These are phyloP conservation scores for Lactarius sp. DNA, from an alignment of 768 basidiomycete genomes.

Conservation along the genomic window DNA sequence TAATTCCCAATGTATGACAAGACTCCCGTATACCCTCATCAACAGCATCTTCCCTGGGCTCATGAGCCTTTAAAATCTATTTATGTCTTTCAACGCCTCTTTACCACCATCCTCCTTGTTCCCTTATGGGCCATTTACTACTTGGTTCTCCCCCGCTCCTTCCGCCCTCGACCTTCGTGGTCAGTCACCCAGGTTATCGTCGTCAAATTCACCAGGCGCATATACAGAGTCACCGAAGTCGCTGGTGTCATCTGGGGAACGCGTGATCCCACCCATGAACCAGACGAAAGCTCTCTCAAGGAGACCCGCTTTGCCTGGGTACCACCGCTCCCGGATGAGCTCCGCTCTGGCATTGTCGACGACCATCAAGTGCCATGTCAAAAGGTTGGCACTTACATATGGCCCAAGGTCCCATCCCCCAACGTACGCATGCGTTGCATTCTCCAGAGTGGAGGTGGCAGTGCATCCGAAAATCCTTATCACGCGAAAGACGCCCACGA, in stretches of 20 bases:
- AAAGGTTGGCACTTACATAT: constrained; percentile 44
- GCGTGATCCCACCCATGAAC: constrained; percentile 40
- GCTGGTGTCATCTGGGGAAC: constrained; percentile 54
- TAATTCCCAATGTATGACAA: constrained; percentile 26
- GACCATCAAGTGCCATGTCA: constrained; percentile 39
- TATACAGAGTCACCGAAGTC: constrained; percentile 50
- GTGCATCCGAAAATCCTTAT: background rate
- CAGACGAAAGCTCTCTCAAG: constrained; percentile 33
- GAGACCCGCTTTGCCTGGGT: constrained; percentile 50
- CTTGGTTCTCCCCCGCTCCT: constrained; percentile 38
- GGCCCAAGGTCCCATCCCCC: constrained; percentile 37
- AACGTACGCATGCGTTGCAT: constrained; percentile 14
- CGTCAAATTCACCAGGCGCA: constrained; percentile 48
- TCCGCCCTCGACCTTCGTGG: constrained; percentile 48
- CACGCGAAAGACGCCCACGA: background rate
- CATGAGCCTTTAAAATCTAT: constrained; percentile 43
- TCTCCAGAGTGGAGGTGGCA: background rate
- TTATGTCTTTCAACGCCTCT: constrained; percentile 44
- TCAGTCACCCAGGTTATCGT: constrained; percentile 45
- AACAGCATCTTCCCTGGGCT: constrained; percentile 41
- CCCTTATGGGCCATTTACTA: constrained; percentile 45
- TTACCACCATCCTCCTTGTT: constrained; percentile 46
- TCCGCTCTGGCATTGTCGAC: constrained; percentile 41
- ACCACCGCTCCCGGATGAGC: constrained; percentile 37
- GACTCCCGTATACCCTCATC: constrained; percentile 39